A percentile compares a stretch with the other conserved stretches of the same genome.
These are phyloP conservation scores for Plasmodium adleri DNA, from an alignment of 169 alveolate genomes.

Conservation along the genomic window DNA sequence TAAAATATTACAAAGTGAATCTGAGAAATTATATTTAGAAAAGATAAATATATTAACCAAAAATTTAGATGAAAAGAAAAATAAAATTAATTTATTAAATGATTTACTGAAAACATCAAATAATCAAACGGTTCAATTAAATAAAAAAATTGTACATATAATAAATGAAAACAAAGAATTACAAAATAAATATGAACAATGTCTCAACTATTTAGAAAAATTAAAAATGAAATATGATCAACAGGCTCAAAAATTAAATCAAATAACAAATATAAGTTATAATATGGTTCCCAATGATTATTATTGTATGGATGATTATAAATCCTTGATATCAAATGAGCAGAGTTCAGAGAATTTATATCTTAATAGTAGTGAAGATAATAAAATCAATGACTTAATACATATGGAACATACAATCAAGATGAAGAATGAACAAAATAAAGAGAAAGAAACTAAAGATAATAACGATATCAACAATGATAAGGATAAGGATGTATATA, in stretches of 20 bases:
- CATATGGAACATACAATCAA: background rate
- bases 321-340: background rate
- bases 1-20: conserved; percentile 23
- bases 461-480: too few species aligned
- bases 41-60: conserved; percentile 43
- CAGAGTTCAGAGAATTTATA: background rate
- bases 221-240: conserved; percentile 48
- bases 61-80: conserved; percentile 55
- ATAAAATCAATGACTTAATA: background rate
- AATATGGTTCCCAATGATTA: background rate
- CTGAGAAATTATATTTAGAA: conserved; percentile 39
- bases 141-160: conserved; percentile 30
- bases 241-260: conserved; percentile 7
- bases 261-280: background rate
- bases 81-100: conserved; percentile 43
- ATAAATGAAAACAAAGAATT: conserved; percentile 58
- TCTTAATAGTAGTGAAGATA: background rate
- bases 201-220: conserved; percentile 43
- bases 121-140: conserved; percentile 48
- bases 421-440: background rate
- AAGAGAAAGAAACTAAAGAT: too few species aligned
- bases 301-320: background rate
- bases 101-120: conserved; percentile 65
- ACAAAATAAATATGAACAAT: conserved; percentile 67
- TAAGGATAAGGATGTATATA: too few species aligned